phyloP scores from a whole-genome alignment of 495 filamentous ascomycete genomes.

The Staphylotrichum longicolle region DNA sequence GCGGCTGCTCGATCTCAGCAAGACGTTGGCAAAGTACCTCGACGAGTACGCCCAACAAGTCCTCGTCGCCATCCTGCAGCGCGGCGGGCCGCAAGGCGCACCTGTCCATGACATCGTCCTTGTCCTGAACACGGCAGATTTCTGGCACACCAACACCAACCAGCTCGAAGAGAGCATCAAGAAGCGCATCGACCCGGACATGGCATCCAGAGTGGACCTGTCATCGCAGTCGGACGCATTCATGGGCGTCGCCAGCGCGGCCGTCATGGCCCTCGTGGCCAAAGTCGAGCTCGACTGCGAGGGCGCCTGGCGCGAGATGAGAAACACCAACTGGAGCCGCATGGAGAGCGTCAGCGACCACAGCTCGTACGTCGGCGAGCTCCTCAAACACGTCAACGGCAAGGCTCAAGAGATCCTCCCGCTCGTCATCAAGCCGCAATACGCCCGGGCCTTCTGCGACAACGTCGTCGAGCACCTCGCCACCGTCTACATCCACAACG shows the following conservation, averaged over 20 bases:
- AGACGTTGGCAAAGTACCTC: conserved; percentile 85
- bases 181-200: conserved; percentile 73
- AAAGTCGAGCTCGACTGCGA: conserved; percentile 80
- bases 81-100: conserved; percentile 56
- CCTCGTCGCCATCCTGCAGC: conserved; percentile 71
- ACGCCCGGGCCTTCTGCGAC: conserved; percentile 91
- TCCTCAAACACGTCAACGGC: conserved; percentile 67
- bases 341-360: conserved; percentile 95
- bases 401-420: conserved; percentile 70
- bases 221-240: conserved; percentile 92
- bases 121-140: conserved; percentile 94
- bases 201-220: conserved; percentile 74
- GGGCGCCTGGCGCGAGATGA: conserved; percentile 93
- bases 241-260: conserved; percentile 89
- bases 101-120: conserved; percentile 74
- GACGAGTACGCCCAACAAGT: conserved; percentile 96
- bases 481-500: conserved; percentile 72
- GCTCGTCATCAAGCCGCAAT: conserved; percentile 86
- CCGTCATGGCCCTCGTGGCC: conserved; percentile 77
- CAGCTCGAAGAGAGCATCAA: conserved; percentile 95
- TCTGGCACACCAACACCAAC: conserved; percentile 89
- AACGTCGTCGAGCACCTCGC: conserved; percentile 84
- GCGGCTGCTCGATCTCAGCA: conserved; percentile 80
- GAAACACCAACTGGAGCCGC: conserved; percentile 90
- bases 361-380: conserved; percentile 82